Evolutionary conservation across 1,139 yeast genomes (phyloP).

Genomic region (Saccharomycopsis phalli): DNA sequence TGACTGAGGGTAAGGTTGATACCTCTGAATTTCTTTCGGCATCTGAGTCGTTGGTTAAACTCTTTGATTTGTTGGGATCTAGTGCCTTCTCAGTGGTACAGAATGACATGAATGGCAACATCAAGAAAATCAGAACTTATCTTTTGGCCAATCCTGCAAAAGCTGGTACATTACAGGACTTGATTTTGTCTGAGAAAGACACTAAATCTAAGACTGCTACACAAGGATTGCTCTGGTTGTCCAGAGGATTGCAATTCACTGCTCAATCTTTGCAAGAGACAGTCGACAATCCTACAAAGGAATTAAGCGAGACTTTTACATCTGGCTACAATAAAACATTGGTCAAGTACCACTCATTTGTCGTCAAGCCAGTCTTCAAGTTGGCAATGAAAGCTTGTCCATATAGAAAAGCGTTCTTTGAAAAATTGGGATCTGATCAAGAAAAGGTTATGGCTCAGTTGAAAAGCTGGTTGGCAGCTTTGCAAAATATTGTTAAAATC

Average conservation of each 20-base stretch:
- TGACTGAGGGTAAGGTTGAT: constrained; percentile 52
- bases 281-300: constrained; percentile 49
- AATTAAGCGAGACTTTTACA: constrained; percentile 70
- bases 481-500: constrained; percentile 64
- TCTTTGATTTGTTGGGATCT: constrained; percentile 79
- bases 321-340: constrained; percentile 75
- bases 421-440: constrained; percentile 65
- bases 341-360: constrained; percentile 71
- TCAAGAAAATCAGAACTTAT: constrained; percentile 62
- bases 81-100: constrained; percentile 81
- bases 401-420: constrained; percentile 78
- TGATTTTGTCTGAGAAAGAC: constrained; percentile 59
- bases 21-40: constrained; percentile 78
- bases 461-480: constrained; percentile 63
- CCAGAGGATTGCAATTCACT: constrained; percentile 81
- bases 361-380: constrained; percentile 80
- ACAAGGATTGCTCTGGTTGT: constrained; percentile 84
- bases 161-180: constrained; percentile 63
- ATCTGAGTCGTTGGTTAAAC: constrained; percentile 69
- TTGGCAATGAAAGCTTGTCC: constrained; percentile 96
- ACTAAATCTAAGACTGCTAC: constrained; percentile 72
- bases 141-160: constrained; percentile 56
- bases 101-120: constrained; percentile 83
- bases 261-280: constrained; percentile 83
- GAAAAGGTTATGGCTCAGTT: constrained; percentile 58